Conservation (phyloP, 2,329 filamentous ascomycete species). For the Xylariales sp. region DNA sequence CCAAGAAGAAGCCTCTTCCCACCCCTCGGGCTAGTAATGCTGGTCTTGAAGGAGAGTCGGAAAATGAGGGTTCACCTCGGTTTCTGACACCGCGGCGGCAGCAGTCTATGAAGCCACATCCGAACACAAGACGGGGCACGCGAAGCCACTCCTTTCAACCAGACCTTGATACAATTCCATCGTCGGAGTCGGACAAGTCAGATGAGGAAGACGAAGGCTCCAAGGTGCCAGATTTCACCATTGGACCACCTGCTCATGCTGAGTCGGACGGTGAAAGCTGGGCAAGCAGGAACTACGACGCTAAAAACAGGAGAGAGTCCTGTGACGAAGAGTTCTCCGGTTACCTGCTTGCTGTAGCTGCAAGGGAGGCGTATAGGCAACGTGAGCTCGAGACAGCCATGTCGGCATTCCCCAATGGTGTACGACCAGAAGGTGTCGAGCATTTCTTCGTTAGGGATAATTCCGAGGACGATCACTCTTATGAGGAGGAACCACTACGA, state of each 20-base stretch:
- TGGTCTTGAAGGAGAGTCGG: slow-evolving; percentile 20
- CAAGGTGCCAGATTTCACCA: slow-evolving; percentile 11
- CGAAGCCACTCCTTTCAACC: slow-evolving; percentile 34
- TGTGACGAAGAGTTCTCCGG: slow-evolving; percentile 72
- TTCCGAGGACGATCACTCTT: slow-evolving; percentile 49
- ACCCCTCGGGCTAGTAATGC: slow-evolving; percentile 18
- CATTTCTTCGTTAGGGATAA: slow-evolving; percentile 67
- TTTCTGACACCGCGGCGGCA: slow-evolving; percentile 34
- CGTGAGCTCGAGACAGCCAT: slow-evolving; percentile 68
- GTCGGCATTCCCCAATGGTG: slow-evolving; percentile 68
- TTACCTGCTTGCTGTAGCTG: slow-evolving; percentile 74
- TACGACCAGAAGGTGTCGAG: slow-evolving; percentile 64
- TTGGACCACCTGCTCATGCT: slow-evolving; percentile 6
- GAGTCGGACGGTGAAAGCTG: slow-evolving; percentile 14
- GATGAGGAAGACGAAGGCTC: slow-evolving; percentile 23
- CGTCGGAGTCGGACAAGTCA: slow-evolving; percentile 41
- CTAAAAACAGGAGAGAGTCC: slow-evolving; percentile 54
- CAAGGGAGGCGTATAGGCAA: slow-evolving; percentile 73
- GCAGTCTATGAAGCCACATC: slow-evolving; percentile 34
- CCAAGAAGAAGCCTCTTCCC: slow-evolving; percentile 33
- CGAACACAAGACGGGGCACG: slow-evolving; percentile 34
- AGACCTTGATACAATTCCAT: slow-evolving; percentile 37
- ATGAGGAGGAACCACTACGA: slow-evolving; percentile 33
- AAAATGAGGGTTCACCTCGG: slow-evolving; percentile 27
- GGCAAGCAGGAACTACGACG: slow-evolving; percentile 31